Percentiles rank a stretch among this genome's conserved stretches.
Conservation (phyloP, 202 grass and related monocot species). For the Carex sylvatica region DNA sequence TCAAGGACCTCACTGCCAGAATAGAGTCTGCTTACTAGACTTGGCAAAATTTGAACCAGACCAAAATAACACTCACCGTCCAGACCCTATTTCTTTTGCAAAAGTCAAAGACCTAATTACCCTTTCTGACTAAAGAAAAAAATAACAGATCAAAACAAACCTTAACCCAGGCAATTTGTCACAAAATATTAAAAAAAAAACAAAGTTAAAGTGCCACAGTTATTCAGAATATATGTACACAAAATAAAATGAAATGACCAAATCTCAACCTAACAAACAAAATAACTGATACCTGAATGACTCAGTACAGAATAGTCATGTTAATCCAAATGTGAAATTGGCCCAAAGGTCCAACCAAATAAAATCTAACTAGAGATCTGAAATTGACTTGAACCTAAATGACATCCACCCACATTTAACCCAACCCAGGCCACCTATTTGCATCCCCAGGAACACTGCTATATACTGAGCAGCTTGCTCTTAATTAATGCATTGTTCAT, state of each 20-base stretch:
- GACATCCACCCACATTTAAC: not conserved
- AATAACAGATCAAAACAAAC: not conserved
- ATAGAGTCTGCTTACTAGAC: no score
- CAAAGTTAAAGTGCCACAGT: not conserved
- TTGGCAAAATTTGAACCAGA: not conserved
- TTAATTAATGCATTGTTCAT: not conserved
- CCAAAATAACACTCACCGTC: not conserved
- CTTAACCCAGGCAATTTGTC: not conserved
- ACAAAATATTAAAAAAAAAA: not conserved
- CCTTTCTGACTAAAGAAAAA: not conserved
- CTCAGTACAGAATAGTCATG: not conserved
- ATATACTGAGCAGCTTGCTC: not conserved
- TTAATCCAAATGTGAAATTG: not conserved
- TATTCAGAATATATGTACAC: not conserved
- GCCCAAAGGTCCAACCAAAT: not conserved
- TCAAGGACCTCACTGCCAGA: no score
- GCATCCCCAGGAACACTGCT: not conserved
- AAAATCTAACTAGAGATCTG: not conserved
- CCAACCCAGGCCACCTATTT: not conserved
- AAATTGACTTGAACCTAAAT: conserved; percentile 7
- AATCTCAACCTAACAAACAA: not conserved
- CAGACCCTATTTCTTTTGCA: not conserved
- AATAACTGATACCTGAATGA: not conserved
- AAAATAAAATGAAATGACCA: not conserved
- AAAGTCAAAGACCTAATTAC: not conserved